Base-by-base conservation (phyloP, 169 alveolate species). In the Theileria equi region DNA sequence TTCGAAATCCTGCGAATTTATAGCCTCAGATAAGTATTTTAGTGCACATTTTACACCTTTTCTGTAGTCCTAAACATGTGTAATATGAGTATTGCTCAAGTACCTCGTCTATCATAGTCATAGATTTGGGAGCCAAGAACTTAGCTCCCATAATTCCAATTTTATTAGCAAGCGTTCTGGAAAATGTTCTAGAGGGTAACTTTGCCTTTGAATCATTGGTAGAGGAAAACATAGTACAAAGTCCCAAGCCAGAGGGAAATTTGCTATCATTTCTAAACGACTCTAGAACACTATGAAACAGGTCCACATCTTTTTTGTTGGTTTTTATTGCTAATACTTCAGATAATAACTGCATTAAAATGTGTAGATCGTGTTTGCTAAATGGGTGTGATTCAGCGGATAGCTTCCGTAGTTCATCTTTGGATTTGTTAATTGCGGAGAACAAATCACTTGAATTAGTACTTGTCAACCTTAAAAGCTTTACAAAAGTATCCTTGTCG, bases 81-180 rank as follows among this genome's bases (percentile, higher is more conserved):
- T 3, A 1, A 38, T 21, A 52, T 0, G 2, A 0, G 34, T 19
- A 13, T 5, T 2, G 11, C 10, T 4, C 25, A 54, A 50, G 7
- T 17, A 68, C 80, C 69, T 54, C 71, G 10, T 34, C 17, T 5
- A 54, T 34, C 21, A 36, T 32, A 25, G 55, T 71, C 74, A 68
- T 38, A 43, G 36, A 36, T 10, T 57, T 59, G 3, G 70, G 80
- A 4, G 70, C 43, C 11, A 68, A 34, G 23, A 21, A 48, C 60
- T 34, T 68, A 16, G 80, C 80, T 2, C 49, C 80, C 49, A 55
- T 38, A 63, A 68, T 68, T 5, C 69, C 70, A 1, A 54, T 38
- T 25, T 47, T 4, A 21, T 68, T 68, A 52, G 41, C 25, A 5
- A 68, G 58, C 4, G 44, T 32, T 16, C 80, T 60, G 48, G 54